Evolutionary conservation across 75 land plant genomes (phyloP).

Genomic region (Chamaecyparis obtusa): DNA sequence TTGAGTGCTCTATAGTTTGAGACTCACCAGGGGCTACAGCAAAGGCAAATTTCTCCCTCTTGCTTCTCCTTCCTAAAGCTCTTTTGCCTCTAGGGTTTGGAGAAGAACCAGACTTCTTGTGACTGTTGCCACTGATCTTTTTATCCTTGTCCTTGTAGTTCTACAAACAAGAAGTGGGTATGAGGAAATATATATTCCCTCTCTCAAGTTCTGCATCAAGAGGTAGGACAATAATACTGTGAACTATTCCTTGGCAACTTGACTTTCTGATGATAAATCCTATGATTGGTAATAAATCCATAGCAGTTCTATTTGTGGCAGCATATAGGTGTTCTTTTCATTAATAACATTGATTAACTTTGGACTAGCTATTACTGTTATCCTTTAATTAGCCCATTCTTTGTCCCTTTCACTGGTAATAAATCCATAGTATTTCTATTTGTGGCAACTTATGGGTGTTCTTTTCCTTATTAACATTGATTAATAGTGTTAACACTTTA

Average conservation of each 20-base stretch:
- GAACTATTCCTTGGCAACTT: slow-evolving; percentile 16
- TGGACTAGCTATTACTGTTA: no score
- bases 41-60: slow-evolving; percentile 5
- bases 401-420: no score
- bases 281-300: no score
- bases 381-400: no score
- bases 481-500: no score
- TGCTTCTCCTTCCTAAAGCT: slow-evolving; percentile 20
- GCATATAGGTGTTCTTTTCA: no score
- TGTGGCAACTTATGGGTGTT: no score
- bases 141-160: neutral
- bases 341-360: no score
- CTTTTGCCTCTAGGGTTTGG: slow-evolving; percentile 10
- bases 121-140: neutral
- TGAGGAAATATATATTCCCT: slow-evolving; percentile 75
- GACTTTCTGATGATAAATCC: no score
- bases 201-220: slow-evolving; percentile 60
- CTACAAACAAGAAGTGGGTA: slow-evolving; percentile 31
- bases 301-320: no score
- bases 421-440: no score
- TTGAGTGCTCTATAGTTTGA: neutral
- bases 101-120: slow-evolving; percentile 1
- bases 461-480: no score
- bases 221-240: slow-evolving; percentile 42
- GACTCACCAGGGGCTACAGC: slow-evolving; percentile 7